Conservation (phyloP, 2,329 filamentous ascomycete species). For the Golovinomyces cichoracearum region DNA sequence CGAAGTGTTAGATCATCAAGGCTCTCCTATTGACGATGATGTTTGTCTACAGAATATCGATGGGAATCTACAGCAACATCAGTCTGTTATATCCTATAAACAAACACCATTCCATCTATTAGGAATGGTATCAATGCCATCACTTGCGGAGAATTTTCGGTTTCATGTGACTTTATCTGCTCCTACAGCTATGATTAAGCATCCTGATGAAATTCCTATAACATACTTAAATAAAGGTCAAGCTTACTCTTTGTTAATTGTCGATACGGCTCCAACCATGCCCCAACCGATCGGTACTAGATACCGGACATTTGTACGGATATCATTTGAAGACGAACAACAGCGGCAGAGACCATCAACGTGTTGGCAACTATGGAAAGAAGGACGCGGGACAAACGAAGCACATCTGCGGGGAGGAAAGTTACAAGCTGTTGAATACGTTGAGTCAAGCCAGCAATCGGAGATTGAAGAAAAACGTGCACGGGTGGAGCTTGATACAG, state of each 20-base stretch:
- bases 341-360: conserved; percentile 59
- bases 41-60: conserved; percentile 31
- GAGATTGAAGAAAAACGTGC: conserved; percentile 40
- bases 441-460: conserved; percentile 35
- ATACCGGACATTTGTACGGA: conserved; percentile 77
- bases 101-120: conserved; percentile 23
- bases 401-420: conserved; percentile 82
- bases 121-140: conserved; percentile 23
- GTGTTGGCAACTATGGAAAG: conserved; percentile 88
- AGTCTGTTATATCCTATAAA: conserved; percentile 33
- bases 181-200: conserved; percentile 86
- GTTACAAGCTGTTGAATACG: conserved; percentile 81
- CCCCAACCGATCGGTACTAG: conserved; percentile 33
- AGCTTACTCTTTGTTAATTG: conserved; percentile 63
- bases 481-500: conserved; percentile 42
- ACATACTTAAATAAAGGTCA: conserved; percentile 97
- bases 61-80: conserved; percentile 32
- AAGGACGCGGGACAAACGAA: conserved; percentile 83
- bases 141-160: conserved; percentile 48
- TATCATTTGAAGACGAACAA: conserved; percentile 91
- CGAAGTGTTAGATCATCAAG: conserved; percentile 53
- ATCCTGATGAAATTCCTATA: conserved; percentile 74
- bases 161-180: conserved; percentile 78
- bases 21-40: conserved; percentile 36
- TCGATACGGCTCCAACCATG: conserved; percentile 44